phyloP scores from a whole-genome alignment of 208 protist genomes.

The Phytomonas sp. region DNA sequence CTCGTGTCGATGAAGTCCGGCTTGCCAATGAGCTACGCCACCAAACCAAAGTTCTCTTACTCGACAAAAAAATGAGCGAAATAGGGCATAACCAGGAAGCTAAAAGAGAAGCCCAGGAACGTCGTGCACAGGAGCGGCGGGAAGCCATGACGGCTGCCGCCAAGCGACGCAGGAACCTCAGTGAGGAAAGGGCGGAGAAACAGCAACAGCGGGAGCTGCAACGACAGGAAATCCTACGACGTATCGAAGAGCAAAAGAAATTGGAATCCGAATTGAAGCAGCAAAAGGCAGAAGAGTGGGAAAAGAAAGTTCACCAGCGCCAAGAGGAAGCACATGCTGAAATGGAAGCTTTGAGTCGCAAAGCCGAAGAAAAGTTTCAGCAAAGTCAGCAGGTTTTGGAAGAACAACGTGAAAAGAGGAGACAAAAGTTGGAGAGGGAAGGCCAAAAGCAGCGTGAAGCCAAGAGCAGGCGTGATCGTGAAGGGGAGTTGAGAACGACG shows the following conservation, averaged over 20 bases:
- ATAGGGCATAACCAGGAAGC: constrained; percentile 73
- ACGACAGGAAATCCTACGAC: constrained; percentile 28
- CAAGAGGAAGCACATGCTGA: constrained; percentile 33
- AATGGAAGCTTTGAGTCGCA: constrained; percentile 26
- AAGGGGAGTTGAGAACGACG: constrained; percentile 15
- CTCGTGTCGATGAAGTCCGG: constrained; percentile 67
- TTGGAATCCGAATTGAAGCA: constrained; percentile 38
- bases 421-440: constrained; percentile 59
- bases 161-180: constrained; percentile 58
- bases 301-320: constrained; percentile 55
- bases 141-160: constrained; percentile 70
- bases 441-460: constrained; percentile 40
- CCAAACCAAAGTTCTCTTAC: constrained; percentile 56
- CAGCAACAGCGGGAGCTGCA: constrained; percentile 68
- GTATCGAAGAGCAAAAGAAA: constrained; percentile 64
- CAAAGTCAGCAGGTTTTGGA: constrained; percentile 56
- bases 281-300: constrained; percentile 52
- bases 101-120: constrained; percentile 55
- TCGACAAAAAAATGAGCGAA: constrained; percentile 73
- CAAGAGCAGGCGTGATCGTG: constrained; percentile 25
- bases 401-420: constrained; percentile 56
- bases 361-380: constrained; percentile 54
- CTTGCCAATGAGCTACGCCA: constrained; percentile 65
- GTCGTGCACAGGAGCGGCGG: constrained; percentile 47
- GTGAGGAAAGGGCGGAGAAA: constrained; percentile 56